These are phyloP conservation scores for Colletotrichum sp. DNA, from an alignment of 2,329 filamentous ascomycete species.

Conservation along the genomic window DNA sequence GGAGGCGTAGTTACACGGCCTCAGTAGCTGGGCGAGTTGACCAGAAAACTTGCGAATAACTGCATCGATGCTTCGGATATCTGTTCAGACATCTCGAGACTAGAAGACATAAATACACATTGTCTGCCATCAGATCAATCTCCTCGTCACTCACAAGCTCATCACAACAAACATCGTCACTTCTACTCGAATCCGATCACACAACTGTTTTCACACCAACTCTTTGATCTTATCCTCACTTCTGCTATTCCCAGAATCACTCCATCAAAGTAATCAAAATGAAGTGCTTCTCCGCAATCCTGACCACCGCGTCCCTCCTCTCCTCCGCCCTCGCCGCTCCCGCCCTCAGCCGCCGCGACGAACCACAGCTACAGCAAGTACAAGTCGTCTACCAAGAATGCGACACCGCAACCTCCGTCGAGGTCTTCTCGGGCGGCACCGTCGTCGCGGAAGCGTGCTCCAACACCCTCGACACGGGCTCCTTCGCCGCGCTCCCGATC, in stretches of 20 bases:
- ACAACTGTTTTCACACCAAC: not conserved
- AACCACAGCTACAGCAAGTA: not conserved
- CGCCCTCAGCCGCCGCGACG: not conserved
- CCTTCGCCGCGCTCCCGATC: not conserved
- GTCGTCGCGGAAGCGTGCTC: not conserved
- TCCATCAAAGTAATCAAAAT: not conserved
- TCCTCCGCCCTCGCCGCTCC: not conserved
- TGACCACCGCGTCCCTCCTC: not conserved
- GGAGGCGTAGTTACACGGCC: not conserved
- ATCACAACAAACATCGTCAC: not conserved
- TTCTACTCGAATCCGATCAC: not conserved
- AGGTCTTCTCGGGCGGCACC: not conserved
- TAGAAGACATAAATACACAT: not conserved
- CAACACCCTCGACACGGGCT: not conserved
- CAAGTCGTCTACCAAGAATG: not conserved
- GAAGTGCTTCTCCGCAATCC: not conserved
- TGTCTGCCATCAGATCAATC: not conserved
- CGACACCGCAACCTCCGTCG: not conserved
- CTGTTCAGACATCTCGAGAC: not conserved
- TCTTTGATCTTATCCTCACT: fast-evolving
- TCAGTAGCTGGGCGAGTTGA: not conserved
- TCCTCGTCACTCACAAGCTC: not conserved
- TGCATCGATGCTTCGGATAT: not conserved
- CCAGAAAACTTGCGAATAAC: not conserved
- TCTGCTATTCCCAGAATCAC: not conserved